A percentile compares a stretch with the other conserved stretches of the same genome.
Conservation (phyloP, 306 rosid genomes). For the Acmispon strigosus region DNA sequence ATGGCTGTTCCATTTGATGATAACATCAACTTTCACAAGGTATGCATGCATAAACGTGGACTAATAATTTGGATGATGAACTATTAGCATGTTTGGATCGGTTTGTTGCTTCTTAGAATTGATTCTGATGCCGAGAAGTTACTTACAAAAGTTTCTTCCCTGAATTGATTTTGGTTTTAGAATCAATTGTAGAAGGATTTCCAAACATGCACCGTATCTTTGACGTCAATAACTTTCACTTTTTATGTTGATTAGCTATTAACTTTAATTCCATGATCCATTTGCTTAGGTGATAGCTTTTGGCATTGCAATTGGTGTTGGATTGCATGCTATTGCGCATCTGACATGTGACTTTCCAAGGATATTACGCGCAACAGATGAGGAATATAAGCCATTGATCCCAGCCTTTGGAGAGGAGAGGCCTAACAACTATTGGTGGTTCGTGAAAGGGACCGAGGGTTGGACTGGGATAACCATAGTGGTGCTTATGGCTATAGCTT, state of each 20-base stretch:
- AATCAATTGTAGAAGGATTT: too few species aligned
- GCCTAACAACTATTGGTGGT: conserved; percentile 88
- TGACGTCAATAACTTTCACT: not conserved
- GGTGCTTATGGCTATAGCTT: conserved; percentile 81
- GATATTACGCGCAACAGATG: conserved; percentile 50
- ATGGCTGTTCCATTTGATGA: conserved; percentile 66
- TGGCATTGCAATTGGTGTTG: conserved; percentile 68
- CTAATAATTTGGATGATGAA: not conserved
- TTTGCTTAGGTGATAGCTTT: conserved; percentile 54
- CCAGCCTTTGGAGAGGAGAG: conserved; percentile 46
- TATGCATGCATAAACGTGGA: not conserved
- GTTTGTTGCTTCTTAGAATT: too few species aligned
- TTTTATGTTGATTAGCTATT: not conserved
- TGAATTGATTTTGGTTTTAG: too few species aligned
- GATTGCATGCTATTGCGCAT: conserved; percentile 61
- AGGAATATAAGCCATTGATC: conserved; percentile 54
- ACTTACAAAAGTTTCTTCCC: too few species aligned
- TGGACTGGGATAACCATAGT: conserved; percentile 82
- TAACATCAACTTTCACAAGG: conserved; percentile 87
- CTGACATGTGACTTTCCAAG: conserved; percentile 83
- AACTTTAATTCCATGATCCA: not conserved
- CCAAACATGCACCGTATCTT: too few species aligned
- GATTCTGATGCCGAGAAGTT: too few species aligned
- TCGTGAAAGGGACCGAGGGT: conserved; percentile 79
- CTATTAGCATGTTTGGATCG: not conserved